A percentile compares a stretch with the other conserved stretches of the same genome.
Conservation (phyloP, 129 eudicot genomes). For the Oenanthe sinensis region DNA sequence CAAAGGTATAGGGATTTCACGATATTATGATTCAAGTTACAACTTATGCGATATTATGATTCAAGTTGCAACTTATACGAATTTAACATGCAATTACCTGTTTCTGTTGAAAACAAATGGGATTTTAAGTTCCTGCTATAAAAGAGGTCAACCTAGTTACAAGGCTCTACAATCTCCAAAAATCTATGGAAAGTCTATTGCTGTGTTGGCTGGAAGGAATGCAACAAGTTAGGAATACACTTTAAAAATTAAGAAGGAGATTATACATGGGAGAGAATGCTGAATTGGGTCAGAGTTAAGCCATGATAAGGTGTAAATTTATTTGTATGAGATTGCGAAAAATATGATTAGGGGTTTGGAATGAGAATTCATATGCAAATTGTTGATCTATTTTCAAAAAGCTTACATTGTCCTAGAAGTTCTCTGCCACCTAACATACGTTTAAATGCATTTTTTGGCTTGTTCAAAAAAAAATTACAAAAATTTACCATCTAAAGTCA, state of each 20-base stretch:
- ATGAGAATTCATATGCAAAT: not conserved
- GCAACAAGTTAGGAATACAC: not conserved
- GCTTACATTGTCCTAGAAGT: too few species aligned
- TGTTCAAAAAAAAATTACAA: too few species aligned
- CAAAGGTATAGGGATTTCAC: not conserved
- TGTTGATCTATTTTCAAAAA: too few species aligned
- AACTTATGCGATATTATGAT: not conserved
- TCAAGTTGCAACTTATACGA: not conserved
- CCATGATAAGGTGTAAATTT: not conserved
- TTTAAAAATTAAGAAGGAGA: not conserved
- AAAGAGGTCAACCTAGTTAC: not conserved
- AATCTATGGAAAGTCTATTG: not conserved
- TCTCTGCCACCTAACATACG: not conserved
- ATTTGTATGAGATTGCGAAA: not conserved
- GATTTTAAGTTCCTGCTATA: not conserved
- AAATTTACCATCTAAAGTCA: not conserved
- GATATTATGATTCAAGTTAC: not conserved
- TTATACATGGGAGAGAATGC: not conserved
- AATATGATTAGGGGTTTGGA: not conserved
- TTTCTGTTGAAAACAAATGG: not conserved
- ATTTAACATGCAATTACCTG: not conserved
- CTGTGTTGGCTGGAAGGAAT: slow-evolving; percentile 4
- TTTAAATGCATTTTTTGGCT: too few species aligned
- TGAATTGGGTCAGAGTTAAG: not conserved
- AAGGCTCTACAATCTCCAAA: not conserved